These are phyloP conservation scores for Aureobasidium sp. DNA, from an alignment of 2,329 filamentous ascomycete genomes.

Conservation along the genomic window DNA sequence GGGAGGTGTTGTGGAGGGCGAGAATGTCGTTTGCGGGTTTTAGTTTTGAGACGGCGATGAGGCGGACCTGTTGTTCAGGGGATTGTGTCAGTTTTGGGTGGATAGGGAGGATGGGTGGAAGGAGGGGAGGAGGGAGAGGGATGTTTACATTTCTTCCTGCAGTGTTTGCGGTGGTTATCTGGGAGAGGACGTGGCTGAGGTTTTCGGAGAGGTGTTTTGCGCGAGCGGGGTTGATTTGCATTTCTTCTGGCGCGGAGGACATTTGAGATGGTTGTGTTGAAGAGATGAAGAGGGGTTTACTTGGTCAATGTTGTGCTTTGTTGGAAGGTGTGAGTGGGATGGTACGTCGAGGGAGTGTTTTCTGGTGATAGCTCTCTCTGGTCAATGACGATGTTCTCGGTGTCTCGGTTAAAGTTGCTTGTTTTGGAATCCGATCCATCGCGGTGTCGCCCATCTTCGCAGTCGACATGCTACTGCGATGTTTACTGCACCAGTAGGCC, in stretches of 20 bases:
- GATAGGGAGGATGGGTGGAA: background rate
- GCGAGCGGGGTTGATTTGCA: conserved; percentile 36
- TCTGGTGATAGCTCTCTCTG: background rate
- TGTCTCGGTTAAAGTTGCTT: background rate
- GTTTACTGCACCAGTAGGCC: no score
- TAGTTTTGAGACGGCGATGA: conserved; percentile 93
- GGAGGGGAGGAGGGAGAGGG: background rate
- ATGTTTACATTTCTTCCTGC: conserved; percentile 28
- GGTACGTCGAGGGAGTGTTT: background rate
- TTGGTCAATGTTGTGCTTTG: background rate
- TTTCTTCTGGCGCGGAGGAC: conserved; percentile 18
- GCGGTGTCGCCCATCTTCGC: background rate
- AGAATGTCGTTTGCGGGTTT: conserved; percentile 90
- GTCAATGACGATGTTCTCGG: background rate
- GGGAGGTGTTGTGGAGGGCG: conserved; percentile 58
- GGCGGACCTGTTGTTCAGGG: conserved; percentile 53
- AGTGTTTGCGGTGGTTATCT: conserved; percentile 35
- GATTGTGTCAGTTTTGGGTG: background rate
- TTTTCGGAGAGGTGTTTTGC: conserved; percentile 42
- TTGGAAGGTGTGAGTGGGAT: background rate
- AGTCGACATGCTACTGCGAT: background rate
- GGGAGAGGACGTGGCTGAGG: conserved; percentile 34
- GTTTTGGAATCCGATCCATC: no score
- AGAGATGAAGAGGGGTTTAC: background rate
- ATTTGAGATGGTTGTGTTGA: background rate